Conservation (phyloP, 2,329 filamentous ascomycete genomes). For the Paecilomyces niveus region DNA sequence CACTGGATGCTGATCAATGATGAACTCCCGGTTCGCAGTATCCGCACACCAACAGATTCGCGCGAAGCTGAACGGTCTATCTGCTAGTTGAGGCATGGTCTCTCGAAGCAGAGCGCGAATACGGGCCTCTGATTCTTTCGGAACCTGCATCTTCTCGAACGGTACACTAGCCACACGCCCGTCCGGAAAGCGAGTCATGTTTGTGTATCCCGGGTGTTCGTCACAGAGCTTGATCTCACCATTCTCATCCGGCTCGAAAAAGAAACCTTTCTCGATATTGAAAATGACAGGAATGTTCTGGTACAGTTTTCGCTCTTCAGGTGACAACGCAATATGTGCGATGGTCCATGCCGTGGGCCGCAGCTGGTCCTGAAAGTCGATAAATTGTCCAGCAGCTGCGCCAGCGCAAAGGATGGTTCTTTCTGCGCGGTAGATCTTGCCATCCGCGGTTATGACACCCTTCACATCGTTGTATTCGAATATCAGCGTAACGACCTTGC, state of each 20-base stretch:
- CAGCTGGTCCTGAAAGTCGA: slow-evolving; percentile 41
- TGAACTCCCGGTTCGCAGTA: slow-evolving; percentile 46
- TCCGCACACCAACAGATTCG: slow-evolving; percentile 53
- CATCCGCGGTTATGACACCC: slow-evolving; percentile 34
- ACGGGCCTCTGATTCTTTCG: slow-evolving; percentile 40
- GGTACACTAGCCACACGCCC: slow-evolving; percentile 28
- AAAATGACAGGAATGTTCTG: slow-evolving; percentile 45
- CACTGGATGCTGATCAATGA: slow-evolving; percentile 45
- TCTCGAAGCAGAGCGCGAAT: slow-evolving; percentile 44
- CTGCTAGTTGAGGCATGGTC: slow-evolving; percentile 46
- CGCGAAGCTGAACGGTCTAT: slow-evolving; percentile 44
- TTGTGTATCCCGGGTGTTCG: slow-evolving; percentile 52
- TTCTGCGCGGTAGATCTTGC: slow-evolving; percentile 28
- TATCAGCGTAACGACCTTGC: slow-evolving; percentile 31
- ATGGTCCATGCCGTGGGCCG: slow-evolving; percentile 46
- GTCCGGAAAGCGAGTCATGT: slow-evolving; percentile 27
- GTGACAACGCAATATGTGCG: slow-evolving; percentile 44
- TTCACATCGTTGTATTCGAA: slow-evolving; percentile 28
- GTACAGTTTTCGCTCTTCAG: slow-evolving; percentile 39
- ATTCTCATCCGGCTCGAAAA: slow-evolving; percentile 41
- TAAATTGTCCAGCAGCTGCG: slow-evolving; percentile 32
- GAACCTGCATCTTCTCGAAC: slow-evolving; percentile 38
- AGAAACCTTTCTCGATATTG: slow-evolving; percentile 43
- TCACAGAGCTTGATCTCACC: slow-evolving; percentile 38
- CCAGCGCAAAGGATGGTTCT: slow-evolving; percentile 38